Base-by-base conservation (phyloP, 495 filamentous ascomycete genomes). In the Bombardia bombarda region DNA sequence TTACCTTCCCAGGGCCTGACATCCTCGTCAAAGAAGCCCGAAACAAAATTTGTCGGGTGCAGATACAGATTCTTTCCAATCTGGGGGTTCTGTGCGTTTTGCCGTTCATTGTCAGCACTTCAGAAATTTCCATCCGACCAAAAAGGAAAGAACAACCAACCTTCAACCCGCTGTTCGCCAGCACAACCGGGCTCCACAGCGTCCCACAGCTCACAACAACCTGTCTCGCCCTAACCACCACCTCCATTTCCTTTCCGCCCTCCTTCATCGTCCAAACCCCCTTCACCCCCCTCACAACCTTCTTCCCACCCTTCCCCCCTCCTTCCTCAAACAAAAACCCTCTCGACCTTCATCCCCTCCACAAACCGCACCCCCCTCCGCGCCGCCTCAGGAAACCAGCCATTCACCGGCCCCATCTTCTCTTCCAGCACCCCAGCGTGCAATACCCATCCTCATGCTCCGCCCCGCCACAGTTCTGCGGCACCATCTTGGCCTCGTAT, bases 31-130 rank as follows among this genome's bases (percentile, higher is more conserved):
- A 79, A 89, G 12, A 79, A 63, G 12, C 74, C 86, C 2, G 63
- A 68, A 17, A 81, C 52, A 4, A 80, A 51, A 31, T 72, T 68
- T 4, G 80, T 80, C 3, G 90, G 90, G 49, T 97, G 90, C 4
- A 90, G 57, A 51, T 93, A 64, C 4, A 97, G 79, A 52, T 95
- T 83, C n/a, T 72, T 77, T 14, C 90, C 90, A 48, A 97, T 84
- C 34, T 95, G 83, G 3, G 66, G 68, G 46, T 94, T 95, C 65
- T 82, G 13, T 22, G 12, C 26, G 9, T 3, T 21, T 32, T 6
- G 21, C 18, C 17, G 13, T 5, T 18, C n/a, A 16, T 32, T 7
- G n/a, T n/a, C n/a, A n/a, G n/a, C n/a, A n/a, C n/a, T n/a, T n/a
- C n/a, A n/a, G n/a, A n/a, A n/a, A n/a, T n/a, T n/a, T n/a, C n/a